Evolutionary conservation across 768 basidiomycete species (phyloP).

Genomic region (Leucocoprinus sp.): DNA sequence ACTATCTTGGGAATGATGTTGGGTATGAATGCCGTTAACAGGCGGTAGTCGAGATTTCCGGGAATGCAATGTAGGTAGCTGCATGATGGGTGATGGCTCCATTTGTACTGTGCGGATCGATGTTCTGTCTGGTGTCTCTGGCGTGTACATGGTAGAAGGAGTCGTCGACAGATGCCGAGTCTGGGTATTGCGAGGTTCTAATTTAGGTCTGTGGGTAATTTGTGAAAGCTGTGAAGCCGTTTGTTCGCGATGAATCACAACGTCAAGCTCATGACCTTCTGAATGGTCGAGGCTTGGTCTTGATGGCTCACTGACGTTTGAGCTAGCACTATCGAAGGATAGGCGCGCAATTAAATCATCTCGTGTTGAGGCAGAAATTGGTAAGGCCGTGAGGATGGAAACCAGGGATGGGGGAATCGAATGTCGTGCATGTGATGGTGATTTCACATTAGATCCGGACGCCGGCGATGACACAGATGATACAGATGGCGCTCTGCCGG

Average conservation of each 20-base stretch:
- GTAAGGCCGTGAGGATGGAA: slow-evolving; percentile 38
- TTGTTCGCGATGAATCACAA: slow-evolving; percentile 22
- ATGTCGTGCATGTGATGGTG: slow-evolving; percentile 19
- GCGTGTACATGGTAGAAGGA: slow-evolving; percentile 27
- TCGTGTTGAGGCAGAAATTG: slow-evolving; percentile 43
- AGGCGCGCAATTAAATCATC: slow-evolving; percentile 48
- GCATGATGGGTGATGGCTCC: slow-evolving; percentile 48
- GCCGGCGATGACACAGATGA: slow-evolving; percentile 12
- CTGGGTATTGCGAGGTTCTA: slow-evolving; percentile 16
- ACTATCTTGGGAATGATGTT: neutral
- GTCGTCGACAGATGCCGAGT: slow-evolving; percentile 23
- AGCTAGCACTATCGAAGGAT: slow-evolving; percentile 44
- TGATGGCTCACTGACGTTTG: slow-evolving; percentile 33
- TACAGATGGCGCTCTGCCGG: slow-evolving; percentile 14
- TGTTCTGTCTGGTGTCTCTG: slow-evolving; percentile 24
- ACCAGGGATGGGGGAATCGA: slow-evolving; percentile 29
- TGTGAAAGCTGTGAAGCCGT: neutral
- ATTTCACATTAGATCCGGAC: slow-evolving; percentile 10
- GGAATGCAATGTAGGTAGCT: slow-evolving; percentile 28
- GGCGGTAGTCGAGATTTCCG: slow-evolving; percentile 17
- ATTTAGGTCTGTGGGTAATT: slow-evolving; percentile 10
- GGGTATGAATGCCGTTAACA: slow-evolving; percentile 6
- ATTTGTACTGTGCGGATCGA: slow-evolving; percentile 41
- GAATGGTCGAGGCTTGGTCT: slow-evolving; percentile 24
- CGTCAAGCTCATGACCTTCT: slow-evolving; percentile 37